Base-by-base conservation (phyloP, 2,329 filamentous ascomycete species). In the Ophiocordyceps sinensis region DNA sequence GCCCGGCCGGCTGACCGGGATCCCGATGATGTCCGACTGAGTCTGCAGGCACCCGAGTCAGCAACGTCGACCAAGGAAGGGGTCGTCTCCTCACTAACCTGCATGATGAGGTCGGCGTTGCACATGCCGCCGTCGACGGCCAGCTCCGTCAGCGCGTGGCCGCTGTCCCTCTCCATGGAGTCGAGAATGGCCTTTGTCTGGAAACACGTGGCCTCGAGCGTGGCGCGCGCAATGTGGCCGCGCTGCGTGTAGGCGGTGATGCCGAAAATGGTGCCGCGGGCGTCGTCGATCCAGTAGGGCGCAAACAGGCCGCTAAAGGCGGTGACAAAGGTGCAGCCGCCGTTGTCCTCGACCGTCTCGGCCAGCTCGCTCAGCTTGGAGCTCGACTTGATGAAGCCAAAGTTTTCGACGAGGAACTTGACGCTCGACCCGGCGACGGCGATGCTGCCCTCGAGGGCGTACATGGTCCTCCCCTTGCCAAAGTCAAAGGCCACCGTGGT, bases 41-140 rank as follows among this genome's bases (percentile, higher is more conserved):
- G 82, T 84, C 73, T 75, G 46, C 34, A 36, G 4, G 29, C 40
- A 31, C 38, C 38, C 17, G 10, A 8, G n/a, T 35, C 15, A 35
- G 32, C 32, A 15, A 17, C n/a, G 2, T 35, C 32, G 8, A 14
- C 9, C n/a, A 14, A 17, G 9, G 10, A 4, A 5, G n/a, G 32
- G 14, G 32, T n/a, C 3, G n/a, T 3, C 30, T 9, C 26, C 10
- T n/a, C 29, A 57, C 57, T 40, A 51, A 59, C 57, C 73, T 75
- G 83, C 84, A 88, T 88, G 61, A 79, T 82, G 42, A 88, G 70
- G 55, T 84, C 78, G 10, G 81, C 83, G 56, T 85, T 86, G 55
- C 76, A 82, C 82, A 88, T 85, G 53, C 84, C 84, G 44, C 83
- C 83, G 53, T 88, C 84, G n/a, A 88, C 84, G 30, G 79, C 78